Evolutionary conservation across 805 yeast genomes (phyloP), one percentile per base, ranked within the genome.

Genomic region (Ogataea paraovalis): DNA sequence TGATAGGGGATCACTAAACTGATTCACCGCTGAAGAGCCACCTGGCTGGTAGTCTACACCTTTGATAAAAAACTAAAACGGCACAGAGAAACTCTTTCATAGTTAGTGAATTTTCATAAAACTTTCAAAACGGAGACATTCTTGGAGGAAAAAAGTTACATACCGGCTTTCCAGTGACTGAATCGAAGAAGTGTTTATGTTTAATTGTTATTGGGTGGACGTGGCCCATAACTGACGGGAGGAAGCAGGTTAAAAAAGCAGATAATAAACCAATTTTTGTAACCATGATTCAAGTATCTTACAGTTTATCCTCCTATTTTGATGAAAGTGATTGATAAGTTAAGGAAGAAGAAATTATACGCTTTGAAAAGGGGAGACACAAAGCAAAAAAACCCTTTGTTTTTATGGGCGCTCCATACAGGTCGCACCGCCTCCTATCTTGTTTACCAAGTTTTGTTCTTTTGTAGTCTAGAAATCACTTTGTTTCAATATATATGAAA

Each of bases 1-100:
- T 2, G 96, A 84, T 39, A 92, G 71, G 0, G 97, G 96, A 61
- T 92, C 98, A 9, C 56, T 62, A 6, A 58, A 51, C 3, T 59
- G 66, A n/a, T 70, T 70, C 21, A 82, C 82, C 0, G 83, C 91
- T 0, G 96, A 83, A 0, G 96, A 83, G 0, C 97, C 98, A 9
- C 97, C 97, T 0, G 97, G 97, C 61, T 92, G 97, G 62, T 91
- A 91, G 65, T 92, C 98, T 1, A 92, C 86, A 18, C 98, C 98
- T 65, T 79, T 83, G 33, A 91, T 75, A 57, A 75, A 83, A 61
- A 92, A 91, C 81, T 82, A 44, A 27, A 5, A 21, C 3, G 10
- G 25, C 30, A 41, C 4, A 1, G 12, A n/a, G 10, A 16, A 6
- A n/a, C 10, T 14, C n/a, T 7, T 16, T 10, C 14, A 41, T 23